A percentile compares a stretch with the other conserved stretches of the same genome.
Conservation (phyloP, 1,284 basidiomycete genomes). For the Psilocybe mexicana region DNA sequence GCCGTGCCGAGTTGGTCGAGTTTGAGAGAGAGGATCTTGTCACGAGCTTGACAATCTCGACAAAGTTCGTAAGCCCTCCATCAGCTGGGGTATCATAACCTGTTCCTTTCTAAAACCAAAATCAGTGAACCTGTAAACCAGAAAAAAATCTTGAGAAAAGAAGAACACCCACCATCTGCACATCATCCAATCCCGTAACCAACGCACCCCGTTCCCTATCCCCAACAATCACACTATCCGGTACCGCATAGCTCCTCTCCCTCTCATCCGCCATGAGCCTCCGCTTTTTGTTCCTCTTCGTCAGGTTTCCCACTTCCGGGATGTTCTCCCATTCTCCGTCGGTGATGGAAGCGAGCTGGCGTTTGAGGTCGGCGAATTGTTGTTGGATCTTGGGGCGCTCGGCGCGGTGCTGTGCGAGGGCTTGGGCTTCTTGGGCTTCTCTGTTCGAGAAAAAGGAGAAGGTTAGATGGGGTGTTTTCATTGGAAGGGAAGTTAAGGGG, state of each 20-base stretch:
- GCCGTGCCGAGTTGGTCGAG: conserved; percentile 75
- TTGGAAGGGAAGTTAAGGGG: too few species aligned
- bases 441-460: conserved; percentile 34
- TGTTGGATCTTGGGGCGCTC: conserved; percentile 90
- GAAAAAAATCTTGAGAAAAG: neutral
- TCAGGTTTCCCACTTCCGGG: conserved; percentile 95
- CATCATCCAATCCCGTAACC: conserved; percentile 70
- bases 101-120: conserved; percentile 48
- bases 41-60: conserved; percentile 97
- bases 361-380: conserved; percentile 94
- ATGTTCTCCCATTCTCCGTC: conserved; percentile 94
- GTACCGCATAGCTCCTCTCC: conserved; percentile 85
- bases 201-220: conserved; percentile 76
- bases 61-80: conserved; percentile 88
- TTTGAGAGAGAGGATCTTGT: conserved; percentile 91
- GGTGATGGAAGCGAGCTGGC: conserved; percentile 82
- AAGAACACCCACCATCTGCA: conserved; percentile 37
- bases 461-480: neutral
- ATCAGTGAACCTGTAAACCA: too few species aligned
- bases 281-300: conserved; percentile 90
- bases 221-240: conserved; percentile 89
- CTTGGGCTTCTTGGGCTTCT: conserved; percentile 74
- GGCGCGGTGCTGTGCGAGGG: conserved; percentile 71
- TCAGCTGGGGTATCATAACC: conserved; percentile 80
- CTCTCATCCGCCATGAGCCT: conserved; percentile 57